Base-by-base conservation (phyloP, 139 green algal species). In the Picochlorum sp. region DNA sequence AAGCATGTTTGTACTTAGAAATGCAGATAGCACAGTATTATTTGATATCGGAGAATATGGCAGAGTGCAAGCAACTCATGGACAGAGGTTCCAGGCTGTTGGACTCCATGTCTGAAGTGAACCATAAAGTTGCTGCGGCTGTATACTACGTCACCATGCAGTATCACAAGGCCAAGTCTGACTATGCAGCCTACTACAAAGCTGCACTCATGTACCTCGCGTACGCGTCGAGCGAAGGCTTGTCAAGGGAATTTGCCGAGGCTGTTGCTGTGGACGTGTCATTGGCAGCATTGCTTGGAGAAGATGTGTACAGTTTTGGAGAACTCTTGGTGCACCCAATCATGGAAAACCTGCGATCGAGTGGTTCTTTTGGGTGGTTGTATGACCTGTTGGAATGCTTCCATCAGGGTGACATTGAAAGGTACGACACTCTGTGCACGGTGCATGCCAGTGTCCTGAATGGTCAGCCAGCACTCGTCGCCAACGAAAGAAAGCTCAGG, bases 301-400 rank as follows among this genome's bases (percentile, higher is more conserved):
- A 98, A 41, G 77, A 87, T 69, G 73, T 98, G 21, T 98, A 96
- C 86, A 92, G 82, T 76, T 98, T 99, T 80, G 94, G 89, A 3
- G 92, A 98, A 85, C 86, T 99, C 58, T 76, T 99, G 56, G 83
- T 89, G 71, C 94, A 99, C 78, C 94, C 94, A 37, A 95, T 99
- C 49, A 76, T 96, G n/a, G 68, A 83, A 4, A 61, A 73, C 11
- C 78, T 97, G 49, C 75, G 95, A 56, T 71, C 58, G 38, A 82
- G 65, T 13, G 24, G 6, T 23, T 64, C 74, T 9, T 90, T 84
- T 62, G 68, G 63, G 18, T 98, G 92, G 92, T 84, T 98, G 65
- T 64, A 85, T 23, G 85, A 96, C 52, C 66, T 98, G 56, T 81
- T 98, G 45, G 64, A 80, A 30, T 78, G 71, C 26, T 96, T 96